phyloP scores from a whole-genome alignment of 495 filamentous ascomycete species.

The Rusavskia elegans region DNA sequence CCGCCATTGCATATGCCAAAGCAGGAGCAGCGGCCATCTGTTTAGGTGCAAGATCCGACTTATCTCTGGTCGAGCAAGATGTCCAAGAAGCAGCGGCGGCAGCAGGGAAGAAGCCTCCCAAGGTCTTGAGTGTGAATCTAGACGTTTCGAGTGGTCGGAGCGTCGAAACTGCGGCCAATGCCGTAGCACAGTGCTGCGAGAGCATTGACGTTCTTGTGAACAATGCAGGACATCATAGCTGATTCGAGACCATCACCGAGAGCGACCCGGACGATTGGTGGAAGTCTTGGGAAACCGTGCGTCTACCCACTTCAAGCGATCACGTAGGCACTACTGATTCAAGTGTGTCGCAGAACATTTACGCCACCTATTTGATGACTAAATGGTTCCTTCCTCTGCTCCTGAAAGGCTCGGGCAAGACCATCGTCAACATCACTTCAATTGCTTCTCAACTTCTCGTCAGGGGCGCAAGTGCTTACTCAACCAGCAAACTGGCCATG shows the following conservation, averaged over 20 bases:
- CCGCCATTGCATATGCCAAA: constrained; percentile 27
- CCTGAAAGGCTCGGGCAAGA: constrained; percentile 26
- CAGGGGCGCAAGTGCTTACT: constrained; percentile 21
- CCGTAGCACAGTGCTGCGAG: constrained; percentile 22
- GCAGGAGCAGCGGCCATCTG: constrained; percentile 26
- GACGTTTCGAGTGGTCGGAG: constrained; percentile 27
- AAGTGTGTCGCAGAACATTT: neutral
- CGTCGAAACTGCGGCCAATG: constrained; percentile 23
- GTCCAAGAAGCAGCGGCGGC: constrained; percentile 21
- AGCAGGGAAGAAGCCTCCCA: constrained; percentile 18
- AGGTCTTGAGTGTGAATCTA: constrained; percentile 22
- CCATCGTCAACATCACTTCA: constrained; percentile 29
- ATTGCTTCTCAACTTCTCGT: constrained; percentile 23
- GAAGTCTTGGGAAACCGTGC: constrained; percentile 24
- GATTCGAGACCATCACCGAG: constrained; percentile 22
- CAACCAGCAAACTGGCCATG: constrained; percentile 23
- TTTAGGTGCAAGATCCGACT: constrained; percentile 27
- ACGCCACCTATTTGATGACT: constrained; percentile 27
- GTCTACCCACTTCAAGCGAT: constrained; percentile 13
- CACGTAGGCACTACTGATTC: neutral
- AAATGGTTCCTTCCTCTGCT: constrained; percentile 28
- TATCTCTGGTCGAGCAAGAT: constrained; percentile 19
- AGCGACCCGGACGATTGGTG: constrained; percentile 32
- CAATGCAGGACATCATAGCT: constrained; percentile 27
- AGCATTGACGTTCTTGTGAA: constrained; percentile 38